Evolutionary conservation across 2,329 filamentous ascomycete species (phyloP).

Genomic region (Ceratocystis destructans): DNA sequence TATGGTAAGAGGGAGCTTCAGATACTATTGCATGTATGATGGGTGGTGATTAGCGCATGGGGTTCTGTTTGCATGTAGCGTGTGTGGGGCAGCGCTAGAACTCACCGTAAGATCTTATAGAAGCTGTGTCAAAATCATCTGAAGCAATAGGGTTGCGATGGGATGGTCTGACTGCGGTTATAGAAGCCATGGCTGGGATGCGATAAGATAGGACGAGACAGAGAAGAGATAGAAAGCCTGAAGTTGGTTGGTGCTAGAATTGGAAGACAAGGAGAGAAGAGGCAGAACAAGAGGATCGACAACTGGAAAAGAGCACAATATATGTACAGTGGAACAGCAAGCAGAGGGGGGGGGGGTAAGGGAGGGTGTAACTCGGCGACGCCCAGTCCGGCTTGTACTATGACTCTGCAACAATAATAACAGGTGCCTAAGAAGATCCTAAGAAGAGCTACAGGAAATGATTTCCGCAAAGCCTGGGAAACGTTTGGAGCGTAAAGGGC

Average conservation of each 20-base stretch:
- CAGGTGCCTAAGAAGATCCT: not conserved
- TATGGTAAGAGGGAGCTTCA: conserved; percentile 51
- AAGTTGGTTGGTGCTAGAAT: not conserved
- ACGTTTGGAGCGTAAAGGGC: no score
- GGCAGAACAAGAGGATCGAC: not conserved
- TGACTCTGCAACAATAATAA: not conserved
- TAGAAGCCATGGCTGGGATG: conserved; percentile 2
- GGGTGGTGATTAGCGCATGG: not conserved
- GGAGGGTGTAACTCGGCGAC: not conserved
- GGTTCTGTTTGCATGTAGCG: not conserved
- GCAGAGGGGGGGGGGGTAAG: not conserved
- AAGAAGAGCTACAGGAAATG: not conserved
- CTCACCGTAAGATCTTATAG: conserved; percentile 52
- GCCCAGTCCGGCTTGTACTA: not conserved
- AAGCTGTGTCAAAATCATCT: conserved; percentile 53
- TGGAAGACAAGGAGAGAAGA: conserved; percentile 2
- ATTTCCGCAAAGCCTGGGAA: not conserved
- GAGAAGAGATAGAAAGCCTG: not conserved
- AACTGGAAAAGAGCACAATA: not conserved
- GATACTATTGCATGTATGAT: conserved; percentile 34
- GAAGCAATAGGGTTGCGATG: conserved; percentile 26
- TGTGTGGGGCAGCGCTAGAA: conserved; percentile 17
- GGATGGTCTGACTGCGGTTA: conserved; percentile 12
- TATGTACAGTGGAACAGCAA: not conserved
- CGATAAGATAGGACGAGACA: not conserved